Conservation (phyloP, 139 green algal genomes). For the Coelastrella sp. region DNA sequence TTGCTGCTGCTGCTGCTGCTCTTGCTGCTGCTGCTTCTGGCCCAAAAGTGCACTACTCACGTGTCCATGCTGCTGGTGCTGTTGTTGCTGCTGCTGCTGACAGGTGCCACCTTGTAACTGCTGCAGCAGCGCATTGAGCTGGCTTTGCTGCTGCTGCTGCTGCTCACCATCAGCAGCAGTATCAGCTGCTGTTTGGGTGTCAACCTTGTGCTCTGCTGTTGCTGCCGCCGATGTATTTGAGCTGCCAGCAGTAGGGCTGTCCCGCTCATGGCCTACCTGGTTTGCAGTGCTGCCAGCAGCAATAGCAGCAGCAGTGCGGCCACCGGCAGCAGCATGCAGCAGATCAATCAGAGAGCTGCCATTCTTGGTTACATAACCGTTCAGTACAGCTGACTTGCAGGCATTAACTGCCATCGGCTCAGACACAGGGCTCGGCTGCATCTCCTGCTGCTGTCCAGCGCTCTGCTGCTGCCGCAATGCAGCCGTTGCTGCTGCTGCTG, state of each 20-base stretch:
- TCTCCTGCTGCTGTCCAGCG: too few species aligned
- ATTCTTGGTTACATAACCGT: background rate
- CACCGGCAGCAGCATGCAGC: conserved; percentile 6
- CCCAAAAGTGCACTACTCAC: background rate
- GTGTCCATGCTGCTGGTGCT: background rate
- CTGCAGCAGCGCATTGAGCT: background rate
- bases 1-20: background rate
- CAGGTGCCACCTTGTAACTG: background rate
- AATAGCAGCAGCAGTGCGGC: background rate
- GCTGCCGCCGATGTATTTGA: background rate
- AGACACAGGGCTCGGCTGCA: too few species aligned
- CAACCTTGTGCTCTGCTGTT: background rate
- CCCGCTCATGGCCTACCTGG: background rate
- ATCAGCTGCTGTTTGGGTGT: background rate
- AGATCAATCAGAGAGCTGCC: conserved; percentile 5
- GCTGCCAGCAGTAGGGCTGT: conserved; percentile 23
- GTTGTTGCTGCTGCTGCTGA: background rate
- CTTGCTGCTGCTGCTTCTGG: background rate
- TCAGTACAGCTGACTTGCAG: too few species aligned
- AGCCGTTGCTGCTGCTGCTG: conserved; percentile 20
- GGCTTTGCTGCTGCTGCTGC: conserved; percentile 7
- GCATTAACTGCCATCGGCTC: too few species aligned
- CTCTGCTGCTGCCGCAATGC: background rate
- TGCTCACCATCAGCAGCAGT: background rate
- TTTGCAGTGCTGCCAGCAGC: background rate